Evolutionary conservation across 176 grass and related monocot genomes (phyloP).

Genomic region (Oryza coarctata): DNA sequence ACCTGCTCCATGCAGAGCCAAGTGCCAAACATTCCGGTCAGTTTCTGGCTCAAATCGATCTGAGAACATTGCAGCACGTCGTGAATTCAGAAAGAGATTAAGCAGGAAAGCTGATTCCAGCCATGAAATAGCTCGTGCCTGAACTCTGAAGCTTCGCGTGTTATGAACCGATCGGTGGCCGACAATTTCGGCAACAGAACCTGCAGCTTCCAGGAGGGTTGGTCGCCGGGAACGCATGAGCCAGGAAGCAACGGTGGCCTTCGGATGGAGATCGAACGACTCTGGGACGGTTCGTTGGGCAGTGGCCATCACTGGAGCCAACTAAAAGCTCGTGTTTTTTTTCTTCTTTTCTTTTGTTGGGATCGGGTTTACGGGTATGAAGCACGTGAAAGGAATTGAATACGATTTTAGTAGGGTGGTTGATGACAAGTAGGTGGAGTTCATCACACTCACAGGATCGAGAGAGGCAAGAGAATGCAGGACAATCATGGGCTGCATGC

Average conservation of each 20-base stretch:
- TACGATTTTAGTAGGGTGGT: conserved; percentile 40
- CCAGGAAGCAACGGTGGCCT: conserved; percentile 1
- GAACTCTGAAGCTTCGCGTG: background rate
- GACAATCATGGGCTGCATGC: conserved; percentile 46
- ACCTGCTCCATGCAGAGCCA: background rate
- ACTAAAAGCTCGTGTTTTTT: conserved; percentile 21
- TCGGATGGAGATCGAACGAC: conserved; percentile 2
- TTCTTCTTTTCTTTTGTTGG: background rate
- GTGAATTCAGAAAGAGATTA: background rate
- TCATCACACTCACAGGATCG: conserved; percentile 35
- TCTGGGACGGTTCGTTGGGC: conserved; percentile 30
- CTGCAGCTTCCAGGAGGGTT: conserved; percentile 39
- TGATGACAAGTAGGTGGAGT: conserved; percentile 39
- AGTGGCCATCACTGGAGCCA: conserved; percentile 1
- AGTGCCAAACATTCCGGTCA: background rate
- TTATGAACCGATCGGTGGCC: background rate
- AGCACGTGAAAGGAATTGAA: conserved; percentile 59
- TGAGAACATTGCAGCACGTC: background rate
- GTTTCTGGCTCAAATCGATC: background rate
- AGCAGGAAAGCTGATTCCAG: background rate
- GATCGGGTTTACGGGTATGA: conserved; percentile 27
- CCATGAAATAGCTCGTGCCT: background rate
- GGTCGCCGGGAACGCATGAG: conserved; percentile 11
- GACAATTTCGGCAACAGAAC: background rate
- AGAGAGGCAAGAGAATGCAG: background rate